Base-by-base conservation (phyloP, 331 rosid species). In the Saraca asoca region DNA sequence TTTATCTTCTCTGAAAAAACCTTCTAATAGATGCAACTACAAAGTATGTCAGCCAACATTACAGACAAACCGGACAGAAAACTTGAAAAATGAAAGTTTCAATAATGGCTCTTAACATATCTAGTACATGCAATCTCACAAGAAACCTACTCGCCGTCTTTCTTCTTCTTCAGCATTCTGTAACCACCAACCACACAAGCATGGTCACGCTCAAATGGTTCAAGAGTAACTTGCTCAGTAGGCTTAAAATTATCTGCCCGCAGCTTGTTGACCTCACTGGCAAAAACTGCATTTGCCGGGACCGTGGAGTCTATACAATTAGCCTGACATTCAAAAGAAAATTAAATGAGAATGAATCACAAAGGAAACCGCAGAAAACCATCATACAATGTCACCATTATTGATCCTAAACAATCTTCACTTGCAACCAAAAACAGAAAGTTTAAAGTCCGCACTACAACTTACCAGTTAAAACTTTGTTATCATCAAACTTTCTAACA, bases 171-270 rank as follows among this genome's bases (percentile, higher is more conserved):
- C 0, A 85, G 76, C 57, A 83, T 3, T 48, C 96, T 85, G 70
- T 93, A 89, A 6, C 78, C 81, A 15, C 96, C 98, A 20, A 87
- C 91, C 0, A 89, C 98, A 63, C 97, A 90, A 53, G 97, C 98
- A 64, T 90, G 97, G 70, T 93, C 98, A 5, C 95, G 74, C 81
- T 93, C 98, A 38, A 84, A 93, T 17, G 98, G 97, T 50, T 85
- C 90, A 0, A 85, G 90, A 18, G 90, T 85, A 3, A 85, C 85
- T 74, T 82, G 87, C 52, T 85, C 90, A 0, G 49, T 9, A 0
- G 90, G 90, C 76, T 79, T 85, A 74, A 85, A 82, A 8, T 85
- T 83, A 57, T 94, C 95, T 1, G 88, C 96, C 68, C 84, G 82
- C 35, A 90, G 78, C 80, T 86, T 90, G 75, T 85, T 86, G 4